These are phyloP conservation scores for Rutstroemia sp. DNA, from an alignment of 2,329 filamentous ascomycete genomes.

Conservation along the genomic window DNA sequence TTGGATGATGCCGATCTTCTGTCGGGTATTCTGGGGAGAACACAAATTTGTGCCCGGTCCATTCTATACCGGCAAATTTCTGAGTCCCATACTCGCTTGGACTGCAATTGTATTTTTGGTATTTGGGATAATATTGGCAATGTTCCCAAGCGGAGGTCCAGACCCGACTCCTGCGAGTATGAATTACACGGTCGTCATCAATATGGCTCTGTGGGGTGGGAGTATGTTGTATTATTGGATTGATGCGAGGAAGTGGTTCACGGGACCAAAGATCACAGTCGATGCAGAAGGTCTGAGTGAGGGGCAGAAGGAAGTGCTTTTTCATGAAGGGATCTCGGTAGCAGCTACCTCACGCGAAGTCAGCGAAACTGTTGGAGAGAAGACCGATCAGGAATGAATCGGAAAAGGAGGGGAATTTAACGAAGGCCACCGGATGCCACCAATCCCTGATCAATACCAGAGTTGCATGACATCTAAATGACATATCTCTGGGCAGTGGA, in stretches of 20 bases:
- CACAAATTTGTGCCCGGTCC: conserved; percentile 49
- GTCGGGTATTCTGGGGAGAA: conserved; percentile 50
- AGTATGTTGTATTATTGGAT: conserved; percentile 47
- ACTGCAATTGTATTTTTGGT: conserved; percentile 45
- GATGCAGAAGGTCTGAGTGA: conserved; percentile 31
- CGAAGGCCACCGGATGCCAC: too few species aligned
- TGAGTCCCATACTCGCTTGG: conserved; percentile 46
- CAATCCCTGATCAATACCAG: too few species aligned
- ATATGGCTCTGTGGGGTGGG: conserved; percentile 50
- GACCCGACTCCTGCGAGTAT: conserved; percentile 42
- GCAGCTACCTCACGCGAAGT: not conserved
- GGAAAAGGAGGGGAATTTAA: too few species aligned
- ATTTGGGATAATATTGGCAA: conserved; percentile 48
- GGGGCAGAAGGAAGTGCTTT: conserved; percentile 23
- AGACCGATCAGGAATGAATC: too few species aligned
- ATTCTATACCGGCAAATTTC: conserved; percentile 46
- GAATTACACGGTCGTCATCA: conserved; percentile 59
- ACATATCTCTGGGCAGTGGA: too few species aligned
- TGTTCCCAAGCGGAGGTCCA: conserved; percentile 51
- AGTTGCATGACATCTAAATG: too few species aligned
- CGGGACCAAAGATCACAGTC: conserved; percentile 50
- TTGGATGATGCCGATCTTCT: conserved; percentile 52
- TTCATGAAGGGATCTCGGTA: conserved; percentile 18
- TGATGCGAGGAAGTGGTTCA: conserved; percentile 52
- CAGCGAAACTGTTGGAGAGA: too few species aligned